Base-by-base conservation (phyloP, 176 grass and related monocot genomes). In the Ampelocalamus luodianensis region DNA sequence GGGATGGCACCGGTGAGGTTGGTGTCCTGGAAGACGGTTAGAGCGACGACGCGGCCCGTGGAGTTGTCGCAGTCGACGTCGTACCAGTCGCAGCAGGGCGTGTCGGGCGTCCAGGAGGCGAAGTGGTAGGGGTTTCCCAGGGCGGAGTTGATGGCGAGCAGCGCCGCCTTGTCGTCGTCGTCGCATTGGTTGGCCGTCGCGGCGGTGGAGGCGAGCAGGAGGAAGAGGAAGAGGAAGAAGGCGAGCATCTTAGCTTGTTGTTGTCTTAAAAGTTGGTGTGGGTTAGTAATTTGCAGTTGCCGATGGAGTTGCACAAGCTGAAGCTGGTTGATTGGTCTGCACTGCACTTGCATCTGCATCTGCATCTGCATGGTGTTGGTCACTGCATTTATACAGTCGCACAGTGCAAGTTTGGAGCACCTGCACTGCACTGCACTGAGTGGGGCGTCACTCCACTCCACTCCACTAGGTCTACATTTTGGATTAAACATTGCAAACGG, bases 11-110 rank as follows among this genome's bases (percentile, higher is more conserved):
- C 91, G 4, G 87, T 85, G 58, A 91, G 7, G 76, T 91, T 91
- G 82, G 27, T 2, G 53, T 93, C 91, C 37, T 85, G 87, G 29
- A 65, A 53, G 13, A 96, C 53, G 22, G 46, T 5, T 16, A 96
- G 91, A 5, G 45, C 29, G 1, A 75, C 14, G 54, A 96, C 86
- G 55, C 91, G 88, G 66, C 88, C 91, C 1, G 82, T 77, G 22
- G 5, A 17, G 8, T 8, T 0, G 84, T 96, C 87, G 62, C 94
- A 96, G 8, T 85, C 77, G 10, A 96, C 36, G 18, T 40, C 80
- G 37, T 85, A 89, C 94, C 93, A 93, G 17, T 79, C 83, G 72
- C 91, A 93, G 84, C 91, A 96, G 3, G 58, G 18, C 1, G 29
- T 18, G 46, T 81, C 49, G 3, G 71, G 71, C 13, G 74, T 87